Percentiles rank a stretch among this genome's conserved stretches.
phyloP scores from a whole-genome alignment of 345 rosid species.

The Euphorbia pulcherrima region DNA sequence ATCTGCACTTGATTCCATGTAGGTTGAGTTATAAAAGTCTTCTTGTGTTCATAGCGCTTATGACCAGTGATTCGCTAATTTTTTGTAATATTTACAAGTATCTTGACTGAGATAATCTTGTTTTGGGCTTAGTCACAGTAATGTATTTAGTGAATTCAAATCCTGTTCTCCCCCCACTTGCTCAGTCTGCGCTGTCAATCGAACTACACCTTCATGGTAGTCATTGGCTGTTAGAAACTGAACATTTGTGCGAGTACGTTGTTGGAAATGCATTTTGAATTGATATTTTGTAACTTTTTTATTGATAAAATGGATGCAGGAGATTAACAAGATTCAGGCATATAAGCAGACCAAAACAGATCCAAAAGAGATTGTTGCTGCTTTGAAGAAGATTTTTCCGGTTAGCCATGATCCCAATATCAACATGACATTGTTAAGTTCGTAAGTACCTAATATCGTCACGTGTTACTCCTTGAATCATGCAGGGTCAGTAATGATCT shows the following conservation, averaged over 20 bases:
- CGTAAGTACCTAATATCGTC: no score
- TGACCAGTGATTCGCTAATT: no score
- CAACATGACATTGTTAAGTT: not conserved
- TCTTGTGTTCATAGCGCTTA: not conserved
- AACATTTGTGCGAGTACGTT: not conserved
- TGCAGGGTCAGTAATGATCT: not conserved
- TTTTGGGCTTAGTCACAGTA: no score
- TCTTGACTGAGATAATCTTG: no score
- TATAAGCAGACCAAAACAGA: conserved; percentile 61
- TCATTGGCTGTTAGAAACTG: not conserved
- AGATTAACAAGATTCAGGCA: conserved; percentile 62
- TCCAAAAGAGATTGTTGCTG: conserved; percentile 44
- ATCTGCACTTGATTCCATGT: not conserved
- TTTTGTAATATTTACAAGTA: no score
- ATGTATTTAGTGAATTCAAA: no score
- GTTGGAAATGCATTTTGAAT: not conserved
- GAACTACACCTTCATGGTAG: no score
- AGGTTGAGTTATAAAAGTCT: not conserved
- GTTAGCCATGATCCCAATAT: conserved; percentile 24
- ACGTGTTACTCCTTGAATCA: no score
- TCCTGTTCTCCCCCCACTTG: no score
- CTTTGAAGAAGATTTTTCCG: conserved; percentile 45
- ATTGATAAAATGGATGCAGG: conserved; percentile 36
- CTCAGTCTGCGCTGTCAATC: no score
- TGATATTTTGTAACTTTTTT: not conserved